Evolutionary conservation across 345 rosid genomes (phyloP).

Genomic region (Eucalyptus regnans): DNA sequence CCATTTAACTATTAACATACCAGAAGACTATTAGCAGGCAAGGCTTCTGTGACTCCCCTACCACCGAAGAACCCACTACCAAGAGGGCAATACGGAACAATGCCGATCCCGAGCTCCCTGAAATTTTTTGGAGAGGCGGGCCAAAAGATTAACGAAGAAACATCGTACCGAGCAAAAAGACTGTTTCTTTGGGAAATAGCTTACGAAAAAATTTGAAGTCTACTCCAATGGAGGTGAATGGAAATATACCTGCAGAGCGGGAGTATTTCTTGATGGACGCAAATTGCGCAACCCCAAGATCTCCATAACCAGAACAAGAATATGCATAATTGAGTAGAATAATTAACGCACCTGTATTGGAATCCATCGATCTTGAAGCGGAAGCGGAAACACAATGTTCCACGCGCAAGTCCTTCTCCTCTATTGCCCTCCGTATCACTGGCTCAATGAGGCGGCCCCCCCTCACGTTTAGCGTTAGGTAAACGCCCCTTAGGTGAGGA

Average conservation of each 20-base stretch:
- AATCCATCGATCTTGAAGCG: no score
- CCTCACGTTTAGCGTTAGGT: no score
- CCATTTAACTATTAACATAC: not conserved
- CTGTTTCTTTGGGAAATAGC: not conserved
- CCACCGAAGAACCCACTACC: not conserved
- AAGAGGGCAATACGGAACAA: not conserved
- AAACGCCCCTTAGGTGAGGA: no score
- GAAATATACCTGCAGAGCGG: not conserved
- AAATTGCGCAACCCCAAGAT: no score
- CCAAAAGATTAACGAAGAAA: no score
- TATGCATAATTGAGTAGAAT: no score
- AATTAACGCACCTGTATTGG: no score
- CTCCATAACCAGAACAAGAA: no score
- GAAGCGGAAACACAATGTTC: no score
- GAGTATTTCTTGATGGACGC: constrained; percentile 23
- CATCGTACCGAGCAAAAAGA: not conserved
- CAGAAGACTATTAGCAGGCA: not conserved
- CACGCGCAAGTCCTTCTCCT: no score
- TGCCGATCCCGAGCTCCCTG: constrained; percentile 4
- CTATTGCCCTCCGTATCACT: no score
- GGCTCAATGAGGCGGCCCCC: no score
- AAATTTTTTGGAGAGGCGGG: not conserved
- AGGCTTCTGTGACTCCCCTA: not conserved
- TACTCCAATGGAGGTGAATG: not conserved
- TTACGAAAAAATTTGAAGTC: not conserved